A percentile compares a stretch with the other conserved stretches of the same genome.
Evolutionary conservation across 1,284 basidiomycete species (phyloP).

Genomic region (Cryptococcus sp.): DNA sequence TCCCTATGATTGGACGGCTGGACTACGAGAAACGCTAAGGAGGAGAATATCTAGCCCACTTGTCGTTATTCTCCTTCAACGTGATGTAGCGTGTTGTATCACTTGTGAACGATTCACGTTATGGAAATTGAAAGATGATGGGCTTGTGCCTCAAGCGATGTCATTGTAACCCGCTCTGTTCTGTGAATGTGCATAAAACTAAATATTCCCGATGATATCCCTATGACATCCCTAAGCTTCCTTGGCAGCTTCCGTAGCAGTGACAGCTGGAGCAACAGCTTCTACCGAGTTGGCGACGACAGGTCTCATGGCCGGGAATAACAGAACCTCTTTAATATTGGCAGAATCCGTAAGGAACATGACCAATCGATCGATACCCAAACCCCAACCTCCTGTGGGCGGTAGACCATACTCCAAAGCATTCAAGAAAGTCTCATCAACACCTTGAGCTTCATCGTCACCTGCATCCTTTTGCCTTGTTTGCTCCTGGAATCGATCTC

Average conservation of each 20-base stretch:
- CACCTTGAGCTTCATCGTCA: conserved; percentile 95
- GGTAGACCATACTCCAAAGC: conserved; percentile 95
- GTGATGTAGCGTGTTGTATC: no score
- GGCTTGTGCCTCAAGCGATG: no score
- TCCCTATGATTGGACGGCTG: no score
- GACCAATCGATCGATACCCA: conserved; percentile 88
- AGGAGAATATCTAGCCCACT: no score
- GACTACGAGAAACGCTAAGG: no score
- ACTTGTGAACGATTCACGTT: no score
- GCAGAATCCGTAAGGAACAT: conserved; percentile 94
- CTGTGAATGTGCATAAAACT: no score
- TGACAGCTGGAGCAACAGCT: conserved; percentile 28
- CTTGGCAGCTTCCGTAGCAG: conserved; percentile 36
- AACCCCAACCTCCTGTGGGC: conserved; percentile 94
- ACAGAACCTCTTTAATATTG: conserved; percentile 55
- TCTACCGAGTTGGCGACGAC: conserved; percentile 29
- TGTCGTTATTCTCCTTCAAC: no score
- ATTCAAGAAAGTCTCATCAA: conserved; percentile 91
- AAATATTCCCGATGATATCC: no score
- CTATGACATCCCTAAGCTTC: conserved; percentile 8
- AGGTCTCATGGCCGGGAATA: conserved; percentile 50
- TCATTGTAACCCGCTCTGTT: no score
- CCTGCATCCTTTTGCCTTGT: conserved; percentile 90
- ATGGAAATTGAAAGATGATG: no score
- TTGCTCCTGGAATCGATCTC: conserved; percentile 94